A percentile compares a stretch with the other conserved stretches of the same genome.
Conservation (phyloP, 192 early-diverging fungal genomes). For the Haplosporangium gracile region DNA sequence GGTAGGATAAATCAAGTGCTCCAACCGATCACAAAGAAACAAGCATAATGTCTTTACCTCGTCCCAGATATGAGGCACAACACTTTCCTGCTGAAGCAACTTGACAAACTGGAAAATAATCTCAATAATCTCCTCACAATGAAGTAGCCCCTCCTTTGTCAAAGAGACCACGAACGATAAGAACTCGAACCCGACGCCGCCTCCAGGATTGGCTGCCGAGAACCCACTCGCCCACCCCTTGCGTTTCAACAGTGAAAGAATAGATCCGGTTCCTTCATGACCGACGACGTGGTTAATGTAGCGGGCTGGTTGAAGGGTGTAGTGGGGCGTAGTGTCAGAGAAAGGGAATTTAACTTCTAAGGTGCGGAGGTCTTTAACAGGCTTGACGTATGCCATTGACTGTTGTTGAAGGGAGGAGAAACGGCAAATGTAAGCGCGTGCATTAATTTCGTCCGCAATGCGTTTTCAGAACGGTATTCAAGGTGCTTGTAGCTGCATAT, state of each 20-base stretch:
- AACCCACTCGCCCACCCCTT: constrained; percentile 86
- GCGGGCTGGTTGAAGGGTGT: constrained; percentile 68
- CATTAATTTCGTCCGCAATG: not conserved
- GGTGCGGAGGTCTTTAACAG: constrained; percentile 76
- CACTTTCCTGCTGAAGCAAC: constrained; percentile 74
- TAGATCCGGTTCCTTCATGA: constrained; percentile 87
- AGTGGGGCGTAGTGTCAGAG: constrained; percentile 73
- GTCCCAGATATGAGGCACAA: constrained; percentile 83
- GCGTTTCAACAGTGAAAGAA: constrained; percentile 82
- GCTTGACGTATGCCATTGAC: constrained; percentile 67
- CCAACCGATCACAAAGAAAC: constrained; percentile 53
- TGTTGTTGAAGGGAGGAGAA: not conserved
- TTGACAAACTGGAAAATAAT: constrained; percentile 90
- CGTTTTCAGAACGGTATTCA: not conserved
- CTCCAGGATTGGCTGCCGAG: constrained; percentile 61
- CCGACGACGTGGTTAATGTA: constrained; percentile 89
- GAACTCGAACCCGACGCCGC: constrained; percentile 69
- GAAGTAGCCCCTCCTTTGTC: constrained; percentile 79
- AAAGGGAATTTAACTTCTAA: constrained; percentile 85
- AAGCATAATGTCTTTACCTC: constrained; percentile 71
- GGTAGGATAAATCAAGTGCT: constrained; percentile 52
- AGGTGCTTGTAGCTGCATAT: not conserved
- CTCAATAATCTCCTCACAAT: constrained; percentile 83
- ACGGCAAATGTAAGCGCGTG: not conserved
- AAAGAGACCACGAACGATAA: constrained; percentile 84